phyloP scores from a whole-genome alignment of 768 basidiomycete genomes.

The Phaeolepiota aurea region DNA sequence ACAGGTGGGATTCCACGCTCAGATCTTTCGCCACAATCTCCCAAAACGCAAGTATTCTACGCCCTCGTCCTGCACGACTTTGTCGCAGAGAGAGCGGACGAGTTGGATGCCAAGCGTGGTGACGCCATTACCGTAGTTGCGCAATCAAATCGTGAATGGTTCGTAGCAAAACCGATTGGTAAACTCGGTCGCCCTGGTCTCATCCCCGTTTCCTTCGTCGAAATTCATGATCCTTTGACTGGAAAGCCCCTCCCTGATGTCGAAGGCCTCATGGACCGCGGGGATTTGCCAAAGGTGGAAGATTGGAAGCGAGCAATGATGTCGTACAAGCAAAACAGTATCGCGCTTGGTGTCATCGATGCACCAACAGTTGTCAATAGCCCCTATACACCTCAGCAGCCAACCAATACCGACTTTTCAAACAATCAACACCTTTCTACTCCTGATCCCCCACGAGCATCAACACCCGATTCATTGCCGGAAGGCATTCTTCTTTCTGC shows the following conservation, averaged over 20 bases:
- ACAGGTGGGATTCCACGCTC: conserved; percentile 14
- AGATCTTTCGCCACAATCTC: conserved; percentile 17
- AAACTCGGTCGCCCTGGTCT: conserved; percentile 91
- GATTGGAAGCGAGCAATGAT: conserved; percentile 97
- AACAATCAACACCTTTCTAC: conserved; percentile 4
- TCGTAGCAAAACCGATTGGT: conserved; percentile 97
- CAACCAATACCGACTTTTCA: conserved; percentile 12
- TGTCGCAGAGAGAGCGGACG: conserved; percentile 89
- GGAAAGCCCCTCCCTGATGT: conserved; percentile 73
- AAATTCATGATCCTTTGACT: conserved; percentile 89
- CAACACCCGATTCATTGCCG: conserved; percentile 46
- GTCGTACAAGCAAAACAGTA: conserved; percentile 93
- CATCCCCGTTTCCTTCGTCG: conserved; percentile 95
- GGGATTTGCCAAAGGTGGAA: conserved; percentile 91
- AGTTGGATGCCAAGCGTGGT: conserved; percentile 89
- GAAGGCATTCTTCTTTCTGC: conserved; percentile 83
- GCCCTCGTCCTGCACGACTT: conserved; percentile 97
- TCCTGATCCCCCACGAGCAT: conserved; percentile 23
- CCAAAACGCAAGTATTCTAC: conserved; percentile 68
- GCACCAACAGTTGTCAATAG: conserved; percentile 33
- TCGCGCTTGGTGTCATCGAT: conserved; percentile 89
- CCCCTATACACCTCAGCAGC: conserved; percentile 23
- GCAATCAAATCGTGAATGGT: conserved; percentile 99
- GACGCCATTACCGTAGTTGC: conserved; percentile 96
- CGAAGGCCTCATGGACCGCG: conserved; percentile 71